Evolutionary conservation across 1,284 basidiomycete genomes (phyloP).

Genomic region (Cryptococcus sp.): DNA sequence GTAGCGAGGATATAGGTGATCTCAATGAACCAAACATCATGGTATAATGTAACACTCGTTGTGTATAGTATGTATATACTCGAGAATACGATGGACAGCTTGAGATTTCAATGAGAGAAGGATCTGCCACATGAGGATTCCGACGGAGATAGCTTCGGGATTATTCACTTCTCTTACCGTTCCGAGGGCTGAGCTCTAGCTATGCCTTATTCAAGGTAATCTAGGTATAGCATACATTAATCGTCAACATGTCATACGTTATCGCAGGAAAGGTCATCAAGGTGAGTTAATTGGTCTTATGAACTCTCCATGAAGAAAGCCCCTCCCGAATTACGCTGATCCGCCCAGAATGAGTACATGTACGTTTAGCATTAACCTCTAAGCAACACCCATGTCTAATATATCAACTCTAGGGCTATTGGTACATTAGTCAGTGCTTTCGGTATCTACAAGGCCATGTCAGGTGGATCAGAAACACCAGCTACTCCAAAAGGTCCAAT

Average conservation of each 20-base stretch:
- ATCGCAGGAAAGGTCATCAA: conserved; percentile 48
- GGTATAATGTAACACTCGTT: background rate
- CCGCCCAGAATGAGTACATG: conserved; percentile 23
- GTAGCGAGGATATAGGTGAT: conserved; percentile 10
- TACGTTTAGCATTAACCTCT: conserved; percentile 4
- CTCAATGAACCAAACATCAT: conserved; percentile 20
- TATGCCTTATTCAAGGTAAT: background rate
- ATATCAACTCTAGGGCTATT: conserved; percentile 30
- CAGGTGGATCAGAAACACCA: conserved; percentile 18
- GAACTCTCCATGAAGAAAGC: background rate
- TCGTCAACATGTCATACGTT: conserved; percentile 45
- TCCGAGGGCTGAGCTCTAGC: background rate
- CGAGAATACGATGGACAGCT: background rate
- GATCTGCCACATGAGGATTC: conserved; percentile 9
- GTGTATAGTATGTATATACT: background rate
- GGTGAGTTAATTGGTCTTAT: conserved; percentile 23
- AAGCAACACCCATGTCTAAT: background rate
- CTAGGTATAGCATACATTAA: conserved; percentile 3
- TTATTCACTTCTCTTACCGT: background rate
- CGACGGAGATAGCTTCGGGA: conserved; percentile 5
- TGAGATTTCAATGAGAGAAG: background rate
- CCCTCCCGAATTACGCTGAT: background rate
- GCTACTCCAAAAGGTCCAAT: conserved; percentile 6
- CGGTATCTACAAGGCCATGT: conserved; percentile 31
- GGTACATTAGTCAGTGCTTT: conserved; percentile 40